Conservation (phyloP, 2,329 filamentous ascomycete species). For the Microdochium bolleyi region DNA sequence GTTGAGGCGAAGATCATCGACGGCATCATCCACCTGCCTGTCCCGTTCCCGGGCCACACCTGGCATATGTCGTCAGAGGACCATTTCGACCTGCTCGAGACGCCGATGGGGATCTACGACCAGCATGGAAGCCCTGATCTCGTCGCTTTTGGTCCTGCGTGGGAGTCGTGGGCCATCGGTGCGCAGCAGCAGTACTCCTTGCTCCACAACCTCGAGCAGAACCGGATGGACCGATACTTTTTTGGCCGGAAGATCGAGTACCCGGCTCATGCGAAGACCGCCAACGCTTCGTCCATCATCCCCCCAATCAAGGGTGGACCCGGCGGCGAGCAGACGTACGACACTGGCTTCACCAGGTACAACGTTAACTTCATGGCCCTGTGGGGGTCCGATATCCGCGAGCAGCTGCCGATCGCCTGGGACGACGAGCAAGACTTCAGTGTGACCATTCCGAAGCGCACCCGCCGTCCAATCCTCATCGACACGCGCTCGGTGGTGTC, state of each 20-base stretch:
- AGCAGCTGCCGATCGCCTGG: conserved; percentile 33
- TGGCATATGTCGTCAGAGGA: conserved; percentile 39
- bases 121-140: conserved; percentile 15
- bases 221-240: conserved; percentile 35
- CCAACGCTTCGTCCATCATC: neutral
- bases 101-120: conserved; percentile 37
- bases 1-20: conserved; percentile 13
- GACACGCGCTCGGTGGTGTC: conserved; percentile 45
- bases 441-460: conserved; percentile 26
- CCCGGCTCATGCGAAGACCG: conserved; percentile 8
- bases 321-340: conserved; percentile 28
- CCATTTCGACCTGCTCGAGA: conserved; percentile 34
- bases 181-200: conserved; percentile 39
- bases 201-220: conserved; percentile 40
- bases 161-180: conserved; percentile 41
- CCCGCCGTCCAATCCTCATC: conserved; percentile 35
- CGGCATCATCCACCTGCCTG: conserved; percentile 20
- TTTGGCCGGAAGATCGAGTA: conserved; percentile 26
- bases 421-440: conserved; percentile 38
- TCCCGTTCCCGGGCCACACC: conserved; percentile 34
- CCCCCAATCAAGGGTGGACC: conserved; percentile 1
- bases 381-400: conserved; percentile 41
- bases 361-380: conserved; percentile 47
- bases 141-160: conserved; percentile 30
- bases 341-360: conserved; percentile 39